Evolutionary conservation across 108 stramenopile genomes (phyloP), one percentile per base, ranked within the genome.

Genomic region (Pinguiococcus pyrenoidosus): DNA sequence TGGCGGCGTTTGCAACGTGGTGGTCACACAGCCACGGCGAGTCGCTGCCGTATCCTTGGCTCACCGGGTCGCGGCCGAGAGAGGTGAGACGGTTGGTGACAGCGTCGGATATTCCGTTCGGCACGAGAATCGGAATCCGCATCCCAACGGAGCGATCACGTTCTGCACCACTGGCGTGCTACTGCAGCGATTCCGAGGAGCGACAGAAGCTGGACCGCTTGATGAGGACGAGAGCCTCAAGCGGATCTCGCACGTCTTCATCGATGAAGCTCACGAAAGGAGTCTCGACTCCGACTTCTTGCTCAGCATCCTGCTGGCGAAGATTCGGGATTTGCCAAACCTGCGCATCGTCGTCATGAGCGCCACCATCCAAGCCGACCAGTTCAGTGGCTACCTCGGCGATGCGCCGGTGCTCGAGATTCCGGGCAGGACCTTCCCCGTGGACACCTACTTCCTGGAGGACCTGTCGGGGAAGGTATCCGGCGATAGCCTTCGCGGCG

Each of bases 371-470:
- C 73, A 76, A 32, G 65, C 69, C 8, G 50, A 76, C 35, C 62
- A 69, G 17, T 54, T 85, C 47, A 56, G 58, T 7, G 51, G 79
- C 12, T 85, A 80, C 45, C 80, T 78, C 60, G 46, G 59, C 26
- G 33, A 54, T 57, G 35, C 83, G 20, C 89, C 89, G 3, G 25
- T 85, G 5, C 37, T 91, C 1, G 66, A 42, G 28, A 74, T 87
- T 20, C 78, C 82, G 0, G 89, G 89, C 10, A 67, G 84, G 41
- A 85, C 83, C 3, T 84, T 81, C 55, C 80, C 83, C 4, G 83
- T 85, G 2, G 27, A 45, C 6, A 56, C 46, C 5, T 87, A 80
- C 38, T 70, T 64, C 44, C 60, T 92, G 26, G 91, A 92, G 59
- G 82, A 92, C 54, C 40, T 88, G n/a, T n/a, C n/a, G n/a, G n/a